Evolutionary conservation across 805 yeast genomes (phyloP).

Genomic region (Ogataea ramenticola): DNA sequence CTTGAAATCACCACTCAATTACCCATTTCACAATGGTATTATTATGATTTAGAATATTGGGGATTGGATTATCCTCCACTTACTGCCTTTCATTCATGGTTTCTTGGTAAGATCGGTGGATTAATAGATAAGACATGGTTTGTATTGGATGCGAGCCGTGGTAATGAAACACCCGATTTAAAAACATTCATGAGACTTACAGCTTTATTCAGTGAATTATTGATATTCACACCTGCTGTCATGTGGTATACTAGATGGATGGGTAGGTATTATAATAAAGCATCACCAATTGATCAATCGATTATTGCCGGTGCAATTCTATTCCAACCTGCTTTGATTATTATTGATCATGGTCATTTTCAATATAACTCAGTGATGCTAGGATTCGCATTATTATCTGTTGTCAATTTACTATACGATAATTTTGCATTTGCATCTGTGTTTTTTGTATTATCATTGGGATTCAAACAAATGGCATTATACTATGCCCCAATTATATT

Average conservation of each 20-base stretch:
- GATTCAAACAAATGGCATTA: constrained; percentile 93
- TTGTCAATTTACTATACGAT: constrained; percentile 58
- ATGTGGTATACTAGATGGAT: constrained; percentile 63
- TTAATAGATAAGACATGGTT: constrained; percentile 70
- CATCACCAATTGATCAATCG: constrained; percentile 66
- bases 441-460: constrained; percentile 68
- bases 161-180: constrained; percentile 57
- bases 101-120: constrained; percentile 67
- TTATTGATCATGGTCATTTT: constrained; percentile 96
- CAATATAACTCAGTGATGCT: constrained; percentile 94
- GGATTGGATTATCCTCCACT: constrained; percentile 96
- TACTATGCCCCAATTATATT: constrained; percentile 90
- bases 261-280: constrained; percentile 44
- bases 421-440: constrained; percentile 62
- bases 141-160: constrained; percentile 63
- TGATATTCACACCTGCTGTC: constrained; percentile 75
- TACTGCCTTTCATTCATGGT: constrained; percentile 88
- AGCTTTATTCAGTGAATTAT: constrained; percentile 65
- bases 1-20: constrained; percentile 79
- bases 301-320: constrained; percentile 72
- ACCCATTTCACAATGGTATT: constrained; percentile 79
- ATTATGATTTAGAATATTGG: constrained; percentile 87
- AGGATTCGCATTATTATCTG: constrained; percentile 67
- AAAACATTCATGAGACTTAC: constrained; percentile 84
- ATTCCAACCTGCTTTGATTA: constrained; percentile 72